Conservation (phyloP, 345 rosid genomes). For the Garcia nutans region DNA sequence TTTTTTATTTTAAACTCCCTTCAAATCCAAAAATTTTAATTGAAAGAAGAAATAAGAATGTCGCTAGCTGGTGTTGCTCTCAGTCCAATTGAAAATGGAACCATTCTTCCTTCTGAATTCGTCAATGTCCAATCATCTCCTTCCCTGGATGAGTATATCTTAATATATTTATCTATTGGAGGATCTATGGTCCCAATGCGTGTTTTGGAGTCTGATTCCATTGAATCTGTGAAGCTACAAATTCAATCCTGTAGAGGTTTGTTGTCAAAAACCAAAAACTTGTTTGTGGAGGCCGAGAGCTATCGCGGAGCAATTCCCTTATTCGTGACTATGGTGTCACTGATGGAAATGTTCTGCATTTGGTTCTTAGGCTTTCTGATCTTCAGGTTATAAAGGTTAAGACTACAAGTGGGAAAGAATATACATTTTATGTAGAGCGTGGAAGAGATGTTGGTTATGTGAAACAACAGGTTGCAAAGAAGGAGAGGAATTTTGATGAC, state of each 20-base stretch:
- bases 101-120: constrained; percentile 30
- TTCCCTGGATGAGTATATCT: constrained; percentile 46
- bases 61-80: constrained; percentile 62
- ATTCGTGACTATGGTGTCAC: constrained; percentile 67
- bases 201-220: constrained; percentile 59
- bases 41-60: constrained; percentile 6
- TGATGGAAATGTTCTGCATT: constrained; percentile 68
- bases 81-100: constrained; percentile 39
- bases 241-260: constrained; percentile 65
- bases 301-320: constrained; percentile 62
- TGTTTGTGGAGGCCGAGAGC: constrained; percentile 67
- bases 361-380: constrained; percentile 73
- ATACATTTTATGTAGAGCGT: constrained; percentile 53
- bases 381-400: constrained; percentile 63
- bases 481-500: constrained; percentile 47
- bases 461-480: constrained; percentile 54
- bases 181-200: constrained; percentile 50
- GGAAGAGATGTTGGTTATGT: constrained; percentile 70
- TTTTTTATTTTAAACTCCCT: background rate
- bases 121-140: constrained; percentile 23
- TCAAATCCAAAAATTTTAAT: background rate
- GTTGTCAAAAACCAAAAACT: constrained; percentile 70
- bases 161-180: constrained; percentile 39
- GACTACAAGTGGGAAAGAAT: constrained; percentile 55
- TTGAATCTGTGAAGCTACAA: constrained; percentile 65